Conservation (phyloP, 2,329 filamentous ascomycete genomes). For the Epichloe baconii region DNA sequence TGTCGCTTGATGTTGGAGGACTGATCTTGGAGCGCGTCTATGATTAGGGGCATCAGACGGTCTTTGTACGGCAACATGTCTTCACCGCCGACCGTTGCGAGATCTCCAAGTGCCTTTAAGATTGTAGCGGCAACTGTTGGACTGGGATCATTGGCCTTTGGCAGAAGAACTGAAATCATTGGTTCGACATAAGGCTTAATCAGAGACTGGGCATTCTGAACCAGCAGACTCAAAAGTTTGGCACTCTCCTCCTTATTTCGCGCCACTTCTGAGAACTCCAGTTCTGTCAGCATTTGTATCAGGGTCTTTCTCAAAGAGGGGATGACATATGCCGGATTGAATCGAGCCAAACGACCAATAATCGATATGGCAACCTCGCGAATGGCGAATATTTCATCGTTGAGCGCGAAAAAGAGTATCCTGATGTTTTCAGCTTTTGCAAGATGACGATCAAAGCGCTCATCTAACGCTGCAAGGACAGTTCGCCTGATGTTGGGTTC, state of each 20-base stretch:
- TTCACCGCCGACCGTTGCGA: constrained; percentile 85
- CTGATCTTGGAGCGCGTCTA: constrained; percentile 87
- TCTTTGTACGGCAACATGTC: constrained; percentile 90
- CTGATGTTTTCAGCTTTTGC: constrained; percentile 95
- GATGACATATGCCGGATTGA: constrained; percentile 96
- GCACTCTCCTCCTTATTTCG: constrained; percentile 95
- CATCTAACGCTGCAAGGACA: constrained; percentile 78
- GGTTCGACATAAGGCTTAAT: constrained; percentile 96
- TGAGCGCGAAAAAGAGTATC: constrained; percentile 86
- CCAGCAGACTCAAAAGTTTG: constrained; percentile 79
- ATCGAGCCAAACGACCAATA: constrained; percentile 78
- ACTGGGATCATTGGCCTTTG: constrained; percentile 76
- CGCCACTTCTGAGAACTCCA: constrained; percentile 89
- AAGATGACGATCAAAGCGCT: constrained; percentile 91
- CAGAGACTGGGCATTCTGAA: constrained; percentile 81
- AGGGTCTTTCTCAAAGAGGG: constrained; percentile 88
- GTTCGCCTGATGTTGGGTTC: constrained; percentile 81
- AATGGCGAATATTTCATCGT: constrained; percentile 87
- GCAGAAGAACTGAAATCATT: constrained; percentile 87
- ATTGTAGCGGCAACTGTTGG: constrained; percentile 87
- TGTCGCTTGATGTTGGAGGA: constrained; percentile 83
- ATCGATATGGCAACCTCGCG: constrained; percentile 92
- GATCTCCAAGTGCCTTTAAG: constrained; percentile 86
- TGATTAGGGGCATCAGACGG: constrained; percentile 85
- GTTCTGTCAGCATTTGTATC: constrained; percentile 89